Conservation (phyloP, 805 yeast species). For the Hanseniaspora taiwanica region DNA sequence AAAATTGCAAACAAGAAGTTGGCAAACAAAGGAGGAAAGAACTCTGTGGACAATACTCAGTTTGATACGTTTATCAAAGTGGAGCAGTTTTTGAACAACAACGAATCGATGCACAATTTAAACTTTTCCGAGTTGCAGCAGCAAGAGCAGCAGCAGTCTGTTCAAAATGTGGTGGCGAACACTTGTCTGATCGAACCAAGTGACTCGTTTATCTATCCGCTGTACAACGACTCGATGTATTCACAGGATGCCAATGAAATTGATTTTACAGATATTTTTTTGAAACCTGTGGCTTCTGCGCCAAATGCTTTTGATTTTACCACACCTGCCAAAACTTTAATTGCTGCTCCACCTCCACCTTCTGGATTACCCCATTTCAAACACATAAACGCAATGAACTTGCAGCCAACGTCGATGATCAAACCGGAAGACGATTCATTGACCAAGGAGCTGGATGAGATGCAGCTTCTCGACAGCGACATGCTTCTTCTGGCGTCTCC, state of each 20-base stretch:
- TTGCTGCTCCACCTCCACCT: too few species aligned
- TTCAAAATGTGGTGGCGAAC: too few species aligned
- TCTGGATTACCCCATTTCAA: background rate
- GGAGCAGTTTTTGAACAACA: background rate
- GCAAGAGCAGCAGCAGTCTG: too few species aligned
- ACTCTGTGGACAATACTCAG: background rate
- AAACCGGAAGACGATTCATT: background rate
- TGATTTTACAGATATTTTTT: slow-evolving; percentile 24
- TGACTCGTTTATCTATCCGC: too few species aligned
- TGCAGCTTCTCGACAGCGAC: background rate
- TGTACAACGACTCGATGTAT: too few species aligned
- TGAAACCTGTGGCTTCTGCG: slow-evolving; percentile 12
- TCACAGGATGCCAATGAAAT: slow-evolving; percentile 17
- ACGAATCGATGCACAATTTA: background rate
- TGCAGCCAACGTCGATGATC: background rate
- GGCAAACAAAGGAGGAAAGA: background rate
- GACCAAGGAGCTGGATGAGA: background rate
- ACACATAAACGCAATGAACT: background rate
- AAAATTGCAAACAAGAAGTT: background rate
- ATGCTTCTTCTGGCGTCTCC: background rate
- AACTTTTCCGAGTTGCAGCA: background rate
- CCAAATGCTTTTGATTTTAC: background rate
- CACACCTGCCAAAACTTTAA: too few species aligned
- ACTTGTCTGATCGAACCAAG: too few species aligned
- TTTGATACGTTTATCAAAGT: background rate